Evolutionary conservation across 495 filamentous ascomycete species (phyloP).

Genomic region (Hypomontagnella monticulosa): DNA sequence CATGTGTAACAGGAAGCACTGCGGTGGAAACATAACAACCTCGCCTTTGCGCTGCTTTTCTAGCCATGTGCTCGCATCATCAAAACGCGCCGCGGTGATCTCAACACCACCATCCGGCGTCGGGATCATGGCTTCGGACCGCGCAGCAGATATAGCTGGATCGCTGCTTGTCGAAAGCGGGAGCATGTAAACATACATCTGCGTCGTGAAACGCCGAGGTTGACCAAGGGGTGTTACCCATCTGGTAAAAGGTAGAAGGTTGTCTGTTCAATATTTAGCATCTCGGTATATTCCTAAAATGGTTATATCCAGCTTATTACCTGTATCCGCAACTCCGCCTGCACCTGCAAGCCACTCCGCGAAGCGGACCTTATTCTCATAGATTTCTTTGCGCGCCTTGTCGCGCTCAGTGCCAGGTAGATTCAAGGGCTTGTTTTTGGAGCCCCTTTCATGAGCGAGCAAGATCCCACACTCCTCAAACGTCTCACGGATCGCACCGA

Average conservation of each 20-base stretch:
- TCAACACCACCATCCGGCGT: conserved; percentile 88
- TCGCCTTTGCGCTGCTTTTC: conserved; percentile 65
- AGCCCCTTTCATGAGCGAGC: conserved; percentile 66
- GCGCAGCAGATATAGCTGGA: conserved; percentile 49
- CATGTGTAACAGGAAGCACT: conserved; percentile 79
- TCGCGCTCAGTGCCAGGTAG: conserved; percentile 69
- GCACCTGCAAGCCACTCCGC: conserved; percentile 69
- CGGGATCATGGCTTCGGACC: conserved; percentile 55
- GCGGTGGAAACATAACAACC: conserved; percentile 89
- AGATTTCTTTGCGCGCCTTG: conserved; percentile 72
- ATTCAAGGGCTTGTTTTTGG: conserved; percentile 58
- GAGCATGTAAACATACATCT: conserved; percentile 97
- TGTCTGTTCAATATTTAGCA: conserved; percentile 50
- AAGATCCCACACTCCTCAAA: conserved; percentile 96
- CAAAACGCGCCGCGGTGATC: conserved; percentile 82
- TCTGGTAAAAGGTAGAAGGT: conserved; percentile 83
- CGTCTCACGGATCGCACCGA: conserved; percentile 86
- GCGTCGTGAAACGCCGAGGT: conserved; percentile 83
- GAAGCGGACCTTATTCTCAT: conserved; percentile 68
- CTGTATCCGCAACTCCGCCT: conserved; percentile 72
- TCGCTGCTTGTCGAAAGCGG: conserved; percentile 62
- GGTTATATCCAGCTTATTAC: conserved; percentile 51
- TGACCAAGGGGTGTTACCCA: conserved; percentile 86
- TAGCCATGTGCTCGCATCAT: conserved; percentile 75
- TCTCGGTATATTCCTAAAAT: background rate